Percentiles rank a stretch among this genome's conserved stretches.
Conservation (phyloP, 345 rosid species). For the Eucalyptus lansdowneana region DNA sequence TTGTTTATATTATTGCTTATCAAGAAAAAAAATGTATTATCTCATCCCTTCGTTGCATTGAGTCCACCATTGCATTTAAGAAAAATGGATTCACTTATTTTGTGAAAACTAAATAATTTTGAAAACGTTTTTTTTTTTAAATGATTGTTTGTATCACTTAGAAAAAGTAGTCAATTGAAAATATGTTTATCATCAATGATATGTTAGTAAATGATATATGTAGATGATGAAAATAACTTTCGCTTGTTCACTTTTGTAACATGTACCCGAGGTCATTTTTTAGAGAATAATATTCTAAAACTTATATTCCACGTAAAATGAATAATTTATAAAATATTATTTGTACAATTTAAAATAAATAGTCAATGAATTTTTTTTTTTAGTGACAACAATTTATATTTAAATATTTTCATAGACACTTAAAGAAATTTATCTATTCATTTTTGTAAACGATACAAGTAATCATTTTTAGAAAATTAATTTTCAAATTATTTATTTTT, state of each 20-base stretch:
- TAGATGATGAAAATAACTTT: neutral
- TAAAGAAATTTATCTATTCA: too few species aligned
- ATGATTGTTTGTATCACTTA: neutral
- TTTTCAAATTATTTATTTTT: too few species aligned
- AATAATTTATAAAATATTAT: too few species aligned
- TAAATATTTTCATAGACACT: too few species aligned
- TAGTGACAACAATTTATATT: neutral
- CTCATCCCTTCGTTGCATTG: neutral
- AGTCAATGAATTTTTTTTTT: too few species aligned
- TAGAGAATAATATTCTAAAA: neutral
- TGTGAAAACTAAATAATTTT: neutral
- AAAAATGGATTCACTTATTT: neutral
- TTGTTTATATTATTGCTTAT: neutral
- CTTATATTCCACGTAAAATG: fast-evolving
- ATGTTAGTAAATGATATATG: fast-evolving
- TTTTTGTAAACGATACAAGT: neutral
- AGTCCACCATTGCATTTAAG: neutral
- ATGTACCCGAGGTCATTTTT: neutral
- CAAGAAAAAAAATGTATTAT: neutral
- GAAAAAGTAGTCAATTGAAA: fast-evolving
- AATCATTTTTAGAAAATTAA: too few species aligned
- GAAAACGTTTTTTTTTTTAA: fast-evolving
- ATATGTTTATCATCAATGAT: neutral
- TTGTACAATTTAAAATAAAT: too few species aligned
- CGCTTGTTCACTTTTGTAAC: fast-evolving